Evolutionary conservation across 2,329 filamentous ascomycete species (phyloP).

Genomic region (Dactylonectria estremocensis): DNA sequence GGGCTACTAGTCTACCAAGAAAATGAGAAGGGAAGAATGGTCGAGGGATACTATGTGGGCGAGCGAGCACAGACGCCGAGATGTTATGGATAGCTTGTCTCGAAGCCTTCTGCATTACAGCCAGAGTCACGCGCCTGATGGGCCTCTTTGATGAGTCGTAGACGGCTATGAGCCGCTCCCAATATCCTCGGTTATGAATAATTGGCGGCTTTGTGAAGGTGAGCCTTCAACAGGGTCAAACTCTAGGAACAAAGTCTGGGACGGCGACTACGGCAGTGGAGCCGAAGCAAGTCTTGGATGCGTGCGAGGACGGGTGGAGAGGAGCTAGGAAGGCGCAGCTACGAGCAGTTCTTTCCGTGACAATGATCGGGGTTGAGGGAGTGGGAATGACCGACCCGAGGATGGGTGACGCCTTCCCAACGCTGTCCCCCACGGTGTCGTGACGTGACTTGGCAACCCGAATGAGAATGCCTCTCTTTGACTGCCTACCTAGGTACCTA

Average conservation of each 20-base stretch:
- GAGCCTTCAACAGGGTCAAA: slow-evolving; percentile 5
- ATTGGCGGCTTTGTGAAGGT: slow-evolving; percentile 14
- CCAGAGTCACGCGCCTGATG: slow-evolving; percentile 1
- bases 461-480: slow-evolving; percentile 5
- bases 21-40: neutral
- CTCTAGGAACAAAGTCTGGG: neutral
- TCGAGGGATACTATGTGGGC: neutral
- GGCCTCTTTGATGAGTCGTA: slow-evolving; percentile 9
- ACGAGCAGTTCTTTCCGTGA: slow-evolving; percentile 6
- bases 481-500: no score
- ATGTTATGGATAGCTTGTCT: slow-evolving; percentile 16
- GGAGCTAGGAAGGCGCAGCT: slow-evolving; percentile 1
- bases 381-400: slow-evolving; percentile 5
- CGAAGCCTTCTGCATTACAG: slow-evolving; percentile 9
- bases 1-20: slow-evolving; percentile 3
- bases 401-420: neutral
- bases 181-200: slow-evolving; percentile 21
- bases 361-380: neutral
- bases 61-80: slow-evolving; percentile 7
- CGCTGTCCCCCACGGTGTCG: neutral
- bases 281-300: slow-evolving; percentile 1
- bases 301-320: neutral
- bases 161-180: slow-evolving; percentile 19
- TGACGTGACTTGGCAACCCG: slow-evolving; percentile 15
- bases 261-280: slow-evolving; percentile 21